Evolutionary conservation across 192 early-diverging fungal genomes (phyloP).

Genomic region (Backusella tuberculispora): DNA sequence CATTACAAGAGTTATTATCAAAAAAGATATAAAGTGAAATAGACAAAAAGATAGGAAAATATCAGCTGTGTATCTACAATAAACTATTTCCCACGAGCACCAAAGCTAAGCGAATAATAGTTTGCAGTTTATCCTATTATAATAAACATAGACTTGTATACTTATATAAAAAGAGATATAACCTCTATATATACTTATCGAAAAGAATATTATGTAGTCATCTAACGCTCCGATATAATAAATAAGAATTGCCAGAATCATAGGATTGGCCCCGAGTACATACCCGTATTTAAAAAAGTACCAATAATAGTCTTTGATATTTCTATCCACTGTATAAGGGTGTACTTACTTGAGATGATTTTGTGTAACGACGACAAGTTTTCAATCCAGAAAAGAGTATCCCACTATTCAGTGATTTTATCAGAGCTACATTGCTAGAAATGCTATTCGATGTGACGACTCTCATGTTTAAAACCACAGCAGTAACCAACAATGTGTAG

Average conservation of each 20-base stretch:
- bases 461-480: conserved; percentile 55
- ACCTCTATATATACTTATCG: not conserved
- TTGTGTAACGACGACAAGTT: conserved; percentile 77
- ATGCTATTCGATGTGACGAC: conserved; percentile 70
- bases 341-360: conserved; percentile 64
- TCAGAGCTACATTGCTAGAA: conserved; percentile 60
- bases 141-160: conserved; percentile 32
- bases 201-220: conserved; percentile 53
- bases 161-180: conserved; percentile 13
- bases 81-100: conserved; percentile 66
- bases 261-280: conserved; percentile 56
- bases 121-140: conserved; percentile 48
- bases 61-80: conserved; percentile 54
- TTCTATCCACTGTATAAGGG: conserved; percentile 61
- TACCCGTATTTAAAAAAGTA: conserved; percentile 74
- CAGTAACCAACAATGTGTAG: conserved; percentile 63
- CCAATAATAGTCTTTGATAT: conserved; percentile 61
- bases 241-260: conserved; percentile 56
- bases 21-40: conserved; percentile 61
- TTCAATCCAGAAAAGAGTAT: conserved; percentile 79
- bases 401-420: conserved; percentile 55
- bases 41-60: conserved; percentile 52
- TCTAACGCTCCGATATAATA: conserved; percentile 68
- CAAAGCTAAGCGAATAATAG: conserved; percentile 60
- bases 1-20: conserved; percentile 79